Conservation (phyloP, 2,329 filamentous ascomycete species). For the Apiospora saccharicola region DNA sequence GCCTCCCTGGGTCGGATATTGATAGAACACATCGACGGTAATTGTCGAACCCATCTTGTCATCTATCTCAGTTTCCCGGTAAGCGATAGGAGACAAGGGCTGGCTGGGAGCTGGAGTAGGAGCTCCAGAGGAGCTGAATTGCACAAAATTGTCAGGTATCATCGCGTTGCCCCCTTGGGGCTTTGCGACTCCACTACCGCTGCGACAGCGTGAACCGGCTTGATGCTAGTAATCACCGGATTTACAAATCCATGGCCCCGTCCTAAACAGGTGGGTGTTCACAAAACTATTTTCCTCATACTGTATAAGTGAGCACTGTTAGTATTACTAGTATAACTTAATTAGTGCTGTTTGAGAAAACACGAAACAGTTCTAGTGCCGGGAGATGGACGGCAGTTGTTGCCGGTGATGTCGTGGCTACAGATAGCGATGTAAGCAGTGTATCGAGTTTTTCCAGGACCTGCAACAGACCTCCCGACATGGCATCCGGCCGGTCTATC, state of each 20-base stretch:
- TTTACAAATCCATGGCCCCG: not conserved
- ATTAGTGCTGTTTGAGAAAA: slow-evolving; percentile 18
- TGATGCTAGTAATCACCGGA: slow-evolving; percentile 11
- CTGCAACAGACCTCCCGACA: slow-evolving; percentile 6
- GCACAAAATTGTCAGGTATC: slow-evolving; percentile 14
- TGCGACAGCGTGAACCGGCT: not conserved
- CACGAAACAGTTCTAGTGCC: slow-evolving; percentile 7
- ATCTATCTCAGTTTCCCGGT: not conserved
- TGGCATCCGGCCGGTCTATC: not conserved
- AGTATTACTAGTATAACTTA: not conserved
- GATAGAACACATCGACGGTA: slow-evolving; percentile 7
- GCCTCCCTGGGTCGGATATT: slow-evolving; percentile 11
- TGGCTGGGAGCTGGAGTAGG: slow-evolving; percentile 7
- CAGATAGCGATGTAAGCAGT: not conserved
- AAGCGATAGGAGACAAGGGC: slow-evolving; percentile 4
- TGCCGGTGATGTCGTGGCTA: not conserved
- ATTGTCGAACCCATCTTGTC: not conserved
- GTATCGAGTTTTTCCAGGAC: slow-evolving; percentile 2
- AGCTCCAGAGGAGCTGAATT: not conserved
- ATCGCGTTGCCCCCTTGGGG: slow-evolving; percentile 16
- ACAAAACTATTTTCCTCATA: slow-evolving; percentile 3
- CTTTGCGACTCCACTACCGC: not conserved
- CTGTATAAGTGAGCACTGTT: not conserved
- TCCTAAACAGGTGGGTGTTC: not conserved
- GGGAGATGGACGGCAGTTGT: slow-evolving; percentile 16